Evolutionary conservation across 106 monocot species (phyloP), one percentile per base, ranked within the genome.

Genomic region (Dendrobium officinale): DNA sequence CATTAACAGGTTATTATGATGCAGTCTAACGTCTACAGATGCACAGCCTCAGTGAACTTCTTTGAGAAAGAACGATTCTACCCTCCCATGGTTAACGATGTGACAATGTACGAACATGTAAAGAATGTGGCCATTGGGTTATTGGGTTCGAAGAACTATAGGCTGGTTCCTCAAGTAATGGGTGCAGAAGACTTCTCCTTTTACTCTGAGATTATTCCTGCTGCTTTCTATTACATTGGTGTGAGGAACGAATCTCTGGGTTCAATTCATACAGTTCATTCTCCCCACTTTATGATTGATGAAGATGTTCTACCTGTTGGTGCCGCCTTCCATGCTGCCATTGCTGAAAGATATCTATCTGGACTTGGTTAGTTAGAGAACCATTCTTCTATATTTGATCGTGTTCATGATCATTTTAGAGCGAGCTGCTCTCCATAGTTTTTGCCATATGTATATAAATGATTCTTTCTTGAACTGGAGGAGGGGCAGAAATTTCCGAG

Each of bases 171-270:
- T 31, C 93, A 84, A 1, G 47, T 88, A 51, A 96, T 96, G 96
- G 96, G 96, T 15, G 85, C 89, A 10, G 96, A 96, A 40, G 96
- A 96, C 77, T 96, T 96, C 81, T 79, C 93, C 26, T 94, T 96
- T 85, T 96, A 90, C 72, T 87, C 92, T 0, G 84, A 94, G 78
- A 74, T 90, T 10, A 78, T 90, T 19, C 92, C 93, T 0, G 88
- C 88, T 13, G 90, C 86, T 27, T 96, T 92, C 86, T 96, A 83
- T 41, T 96, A 87, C 68, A 80, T 93, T 10, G 96, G 96, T 4
- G 83, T 93, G 13, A 78, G 89, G 55, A 93, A 96, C 17, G 89
- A 93, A 77, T 86, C 84, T 0, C 33, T 83, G 18, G 96, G 93
- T 10, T 86, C 87, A 0, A 31, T 87, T 20, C 91, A 93, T 80